phyloP scores from a whole-genome alignment of 495 filamentous ascomycete genomes.

The Aspergillus carlsbadensis region DNA sequence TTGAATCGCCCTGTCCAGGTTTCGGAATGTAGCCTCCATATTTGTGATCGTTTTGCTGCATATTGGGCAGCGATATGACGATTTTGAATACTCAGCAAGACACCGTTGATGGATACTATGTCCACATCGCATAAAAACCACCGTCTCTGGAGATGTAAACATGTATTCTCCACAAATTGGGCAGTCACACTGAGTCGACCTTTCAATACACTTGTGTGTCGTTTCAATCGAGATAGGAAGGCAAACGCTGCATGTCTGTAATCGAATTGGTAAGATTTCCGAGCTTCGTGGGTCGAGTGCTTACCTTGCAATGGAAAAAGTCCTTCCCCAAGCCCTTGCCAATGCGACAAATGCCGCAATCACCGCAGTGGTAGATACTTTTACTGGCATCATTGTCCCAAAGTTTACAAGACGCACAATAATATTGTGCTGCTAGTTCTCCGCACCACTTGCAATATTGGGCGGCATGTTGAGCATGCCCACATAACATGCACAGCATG shows the following conservation, averaged over 20 bases:
- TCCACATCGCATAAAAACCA: constrained; percentile 94
- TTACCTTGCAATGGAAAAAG: constrained; percentile 95
- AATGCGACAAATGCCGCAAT: constrained; percentile 93
- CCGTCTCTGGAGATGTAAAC: constrained; percentile 85
- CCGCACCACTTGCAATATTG: constrained; percentile 77
- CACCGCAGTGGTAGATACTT: constrained; percentile 93
- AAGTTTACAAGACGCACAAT: constrained; percentile 83
- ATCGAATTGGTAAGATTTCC: constrained; percentile 18
- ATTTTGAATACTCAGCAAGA: constrained; percentile 78
- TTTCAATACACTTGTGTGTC: constrained; percentile 92
- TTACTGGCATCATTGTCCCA: constrained; percentile 94
- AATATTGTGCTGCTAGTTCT: constrained; percentile 89
- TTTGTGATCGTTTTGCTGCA: constrained; percentile 92
- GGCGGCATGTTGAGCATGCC: constrained; percentile 76
- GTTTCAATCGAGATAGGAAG: constrained; percentile 77
- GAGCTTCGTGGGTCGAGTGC: constrained; percentile 8
- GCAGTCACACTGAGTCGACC: constrained; percentile 92
- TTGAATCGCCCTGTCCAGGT: constrained; percentile 80
- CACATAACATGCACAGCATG: constrained; percentile 98
- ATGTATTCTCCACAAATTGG: constrained; percentile 98
- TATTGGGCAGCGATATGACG: constrained; percentile 90
- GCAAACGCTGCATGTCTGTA: constrained; percentile 84
- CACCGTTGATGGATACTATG: constrained; percentile 92
- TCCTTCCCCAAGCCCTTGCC: constrained; percentile 93
- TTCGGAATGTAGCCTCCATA: constrained; percentile 94